Evolutionary conservation across 1,139 yeast genomes (phyloP).

Genomic region (Lodderomyces elongisporus): DNA sequence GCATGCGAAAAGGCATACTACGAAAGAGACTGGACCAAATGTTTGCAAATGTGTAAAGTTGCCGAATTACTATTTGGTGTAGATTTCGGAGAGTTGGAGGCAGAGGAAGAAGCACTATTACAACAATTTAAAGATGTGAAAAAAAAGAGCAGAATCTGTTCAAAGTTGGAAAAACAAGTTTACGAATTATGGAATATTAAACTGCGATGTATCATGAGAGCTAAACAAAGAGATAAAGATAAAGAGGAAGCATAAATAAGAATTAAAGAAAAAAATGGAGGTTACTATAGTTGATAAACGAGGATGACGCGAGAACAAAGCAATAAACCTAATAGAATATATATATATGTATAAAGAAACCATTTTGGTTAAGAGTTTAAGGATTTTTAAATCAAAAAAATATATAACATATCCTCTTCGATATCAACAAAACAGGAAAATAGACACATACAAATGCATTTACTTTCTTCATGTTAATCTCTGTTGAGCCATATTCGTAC

Average conservation of each 20-base stretch:
- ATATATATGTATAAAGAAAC: no score
- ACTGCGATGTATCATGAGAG: slow-evolving; percentile 35
- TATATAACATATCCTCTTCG: no score
- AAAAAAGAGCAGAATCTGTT: slow-evolving; percentile 25
- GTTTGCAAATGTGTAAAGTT: slow-evolving; percentile 22
- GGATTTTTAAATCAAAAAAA: no score
- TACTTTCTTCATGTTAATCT: slow-evolving; percentile 9
- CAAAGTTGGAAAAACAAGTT: slow-evolving; percentile 40
- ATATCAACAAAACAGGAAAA: no score
- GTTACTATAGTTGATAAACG: no score
- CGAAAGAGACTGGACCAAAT: slow-evolving; percentile 37
- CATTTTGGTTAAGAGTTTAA: no score
- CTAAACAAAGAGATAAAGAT: no score
- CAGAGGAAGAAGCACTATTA: slow-evolving; percentile 19
- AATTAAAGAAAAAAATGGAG: background rate
- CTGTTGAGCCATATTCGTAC: slow-evolving; percentile 42
- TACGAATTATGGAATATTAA: slow-evolving; percentile 42
- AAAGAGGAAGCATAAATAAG: slow-evolving; percentile 2
- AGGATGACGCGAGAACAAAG: no score
- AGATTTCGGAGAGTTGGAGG: slow-evolving; percentile 20
- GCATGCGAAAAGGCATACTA: slow-evolving; percentile 51
- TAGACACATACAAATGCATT: background rate
- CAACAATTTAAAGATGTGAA: slow-evolving; percentile 20
- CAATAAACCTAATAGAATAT: no score
- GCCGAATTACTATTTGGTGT: slow-evolving; percentile 30